Evolutionary conservation across 2,329 filamentous ascomycete genomes (phyloP).

Genomic region (Parascedosporium putredinis): DNA sequence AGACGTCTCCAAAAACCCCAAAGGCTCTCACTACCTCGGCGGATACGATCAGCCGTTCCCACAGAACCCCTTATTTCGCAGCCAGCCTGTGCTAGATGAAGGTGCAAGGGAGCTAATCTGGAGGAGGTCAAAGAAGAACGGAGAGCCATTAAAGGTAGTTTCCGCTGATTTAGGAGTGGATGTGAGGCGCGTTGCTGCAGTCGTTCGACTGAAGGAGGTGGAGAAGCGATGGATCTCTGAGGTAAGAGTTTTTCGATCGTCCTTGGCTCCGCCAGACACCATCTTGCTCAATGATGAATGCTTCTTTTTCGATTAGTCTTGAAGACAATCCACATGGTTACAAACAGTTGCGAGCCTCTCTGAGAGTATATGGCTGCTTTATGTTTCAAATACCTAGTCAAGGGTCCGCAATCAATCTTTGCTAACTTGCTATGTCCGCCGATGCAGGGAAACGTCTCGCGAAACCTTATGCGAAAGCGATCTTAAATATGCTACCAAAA

Average conservation of each 20-base stretch:
- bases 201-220: conserved; percentile 75
- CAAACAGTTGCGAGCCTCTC: conserved; percentile 66
- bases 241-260: conserved; percentile 43
- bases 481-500: conserved; percentile 70
- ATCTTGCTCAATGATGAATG: conserved; percentile 39
- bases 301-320: conserved; percentile 99
- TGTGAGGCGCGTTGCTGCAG: conserved; percentile 73
- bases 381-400: too few relatives aligned
- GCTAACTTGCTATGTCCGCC: not conserved
- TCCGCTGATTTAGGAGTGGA: conserved; percentile 70
- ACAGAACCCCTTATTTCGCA: conserved; percentile 59
- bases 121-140: conserved; percentile 51
- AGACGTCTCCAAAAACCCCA: not conserved
- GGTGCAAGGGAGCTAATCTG: conserved; percentile 65
- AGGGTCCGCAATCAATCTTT: too few relatives aligned
- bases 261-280: too few relatives aligned
- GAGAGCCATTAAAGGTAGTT: conserved; percentile 62
- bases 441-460: conserved; percentile 66
- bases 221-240: conserved; percentile 68
- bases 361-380: too few relatives aligned
- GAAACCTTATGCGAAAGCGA: conserved; percentile 62
- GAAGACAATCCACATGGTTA: conserved; percentile 92
- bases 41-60: conserved; percentile 55
- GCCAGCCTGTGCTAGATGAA: conserved; percentile 64
- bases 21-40: conserved; percentile 24